phyloP scores from a whole-genome alignment of 2,329 filamentous ascomycete species.

The Exserohilum turcica region DNA sequence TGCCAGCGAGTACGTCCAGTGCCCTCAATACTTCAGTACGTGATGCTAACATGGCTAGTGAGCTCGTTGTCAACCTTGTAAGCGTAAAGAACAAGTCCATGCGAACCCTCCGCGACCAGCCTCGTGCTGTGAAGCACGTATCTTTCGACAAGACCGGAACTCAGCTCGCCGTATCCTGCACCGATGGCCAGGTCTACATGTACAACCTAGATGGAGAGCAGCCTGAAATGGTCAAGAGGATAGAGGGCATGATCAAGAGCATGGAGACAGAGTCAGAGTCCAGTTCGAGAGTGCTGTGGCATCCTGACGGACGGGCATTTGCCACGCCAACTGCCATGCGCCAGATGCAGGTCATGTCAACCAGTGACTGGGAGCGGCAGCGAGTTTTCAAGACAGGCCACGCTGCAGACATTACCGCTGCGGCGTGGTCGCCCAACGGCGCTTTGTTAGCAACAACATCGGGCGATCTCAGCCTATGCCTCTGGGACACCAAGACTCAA shows the following conservation, averaged over 20 bases:
- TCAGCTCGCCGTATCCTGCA: conserved; percentile 79
- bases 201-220: conserved; percentile 81
- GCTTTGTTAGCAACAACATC: conserved; percentile 74
- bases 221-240: conserved; percentile 78
- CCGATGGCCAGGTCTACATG: conserved; percentile 86
- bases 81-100: conserved; percentile 79
- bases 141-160: conserved; percentile 82
- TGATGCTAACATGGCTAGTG: conserved; percentile 54
- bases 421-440: conserved; percentile 94
- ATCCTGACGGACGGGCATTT: conserved; percentile 92
- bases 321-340: conserved; percentile 80
- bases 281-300: conserved; percentile 80
- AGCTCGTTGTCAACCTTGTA: conserved; percentile 88
- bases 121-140: conserved; percentile 86
- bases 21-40: neutral
- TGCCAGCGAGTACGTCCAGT: conserved; percentile 75
- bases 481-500: conserved; percentile 93
- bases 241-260: conserved; percentile 83
- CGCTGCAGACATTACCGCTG: conserved; percentile 79
- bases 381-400: conserved; percentile 79
- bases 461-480: conserved; percentile 65
- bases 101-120: conserved; percentile 80
- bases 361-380: conserved; percentile 87
- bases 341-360: conserved; percentile 82
- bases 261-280: conserved; percentile 78